phyloP scores from a whole-genome alignment of 352 stramenopile genomes.

The Lagenidium giganteum region DNA sequence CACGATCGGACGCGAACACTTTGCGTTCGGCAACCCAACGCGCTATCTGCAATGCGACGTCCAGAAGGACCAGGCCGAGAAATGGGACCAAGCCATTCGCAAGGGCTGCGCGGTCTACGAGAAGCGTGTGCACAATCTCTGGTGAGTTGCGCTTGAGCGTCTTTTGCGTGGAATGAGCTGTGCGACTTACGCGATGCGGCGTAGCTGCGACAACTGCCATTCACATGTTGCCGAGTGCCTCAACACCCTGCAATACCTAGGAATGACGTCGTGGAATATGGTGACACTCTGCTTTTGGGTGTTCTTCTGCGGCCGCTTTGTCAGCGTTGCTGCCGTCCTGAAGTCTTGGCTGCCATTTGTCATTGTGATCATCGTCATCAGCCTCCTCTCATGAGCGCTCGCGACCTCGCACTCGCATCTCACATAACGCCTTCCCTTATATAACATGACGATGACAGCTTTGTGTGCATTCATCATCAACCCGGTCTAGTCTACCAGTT shows the following conservation, averaged over 20 bases:
- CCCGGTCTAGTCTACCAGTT: too few species aligned
- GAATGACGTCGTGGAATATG: constrained; percentile 72
- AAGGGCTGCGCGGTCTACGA: constrained; percentile 91
- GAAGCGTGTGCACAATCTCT: constrained; percentile 95
- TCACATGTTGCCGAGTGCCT: constrained; percentile 91
- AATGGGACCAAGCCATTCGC: constrained; percentile 89
- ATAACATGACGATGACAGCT: too few species aligned
- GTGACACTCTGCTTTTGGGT: constrained; percentile 79
- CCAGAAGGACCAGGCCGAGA: constrained; percentile 29
- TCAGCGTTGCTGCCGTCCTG: constrained; percentile 24
- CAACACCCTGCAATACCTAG: constrained; percentile 49
- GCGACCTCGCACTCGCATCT: too few species aligned
- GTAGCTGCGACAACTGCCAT: constrained; percentile 95
- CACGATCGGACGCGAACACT: constrained; percentile 84
- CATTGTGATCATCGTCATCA: constrained; percentile 14
- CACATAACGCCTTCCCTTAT: too few species aligned
- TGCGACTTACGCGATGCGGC: not conserved
- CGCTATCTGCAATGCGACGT: constrained; percentile 85
- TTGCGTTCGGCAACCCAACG: constrained; percentile 86
- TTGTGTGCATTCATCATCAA: too few species aligned
- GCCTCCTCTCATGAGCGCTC: too few species aligned
- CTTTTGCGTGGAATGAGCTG: too few species aligned
- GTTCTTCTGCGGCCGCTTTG: constrained; percentile 64
- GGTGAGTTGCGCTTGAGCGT: constrained; percentile 16
- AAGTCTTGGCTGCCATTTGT: constrained; percentile 37